Evolutionary conservation across 164 flowering plant species (phyloP), one percentile per base, ranked within the genome.

Genomic region (Litsea cubeba): DNA sequence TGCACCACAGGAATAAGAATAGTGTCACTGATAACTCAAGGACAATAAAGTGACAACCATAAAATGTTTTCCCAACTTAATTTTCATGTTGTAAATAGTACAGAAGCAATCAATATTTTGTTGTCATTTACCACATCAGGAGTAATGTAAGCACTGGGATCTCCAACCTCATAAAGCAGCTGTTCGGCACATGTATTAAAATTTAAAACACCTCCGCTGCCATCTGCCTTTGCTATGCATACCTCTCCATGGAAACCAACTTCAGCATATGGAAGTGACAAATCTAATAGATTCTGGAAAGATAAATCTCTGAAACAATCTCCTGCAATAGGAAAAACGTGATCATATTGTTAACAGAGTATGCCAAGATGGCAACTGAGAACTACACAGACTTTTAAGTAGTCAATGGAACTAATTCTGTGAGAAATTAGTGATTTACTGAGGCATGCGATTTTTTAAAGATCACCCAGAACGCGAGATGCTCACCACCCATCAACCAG

Each of bases 111-210:
- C 60, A 54, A 54, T 54, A 20, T 54, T 15, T 4, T 15, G n/a
- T 17, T 54, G 20, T 0, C 50, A 76, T 89, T 80, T 76, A 91
- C 99, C 87, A 89, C 88, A 84, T 95, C 99, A 76, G 99, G 99
- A 76, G 98, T 95, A 72, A 95, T 62, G 81, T 95, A 95, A 32
- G 91, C 90, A 79, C 85, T 68, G 26, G 99, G 98, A 85, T 95
- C 90, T 69, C 92, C 96, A 78, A 95, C 68, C 82, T 95, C 99
- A 79, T 95, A 95, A n/a, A 95, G 97, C 74, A 95, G 96, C 75
- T 93, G 99, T 79, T 95, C 79, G 54, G 98, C 94, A 81, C 99
- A 95, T 50, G 96, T 95, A 81, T 86, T 85, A 66, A 80, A 79
- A 83, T 88, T 87, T 58, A 95, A 69, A 74, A 88, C 77, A 58